phyloP scores from a whole-genome alignment of 495 filamentous ascomycete species.

The Mycothermus thermophilus region DNA sequence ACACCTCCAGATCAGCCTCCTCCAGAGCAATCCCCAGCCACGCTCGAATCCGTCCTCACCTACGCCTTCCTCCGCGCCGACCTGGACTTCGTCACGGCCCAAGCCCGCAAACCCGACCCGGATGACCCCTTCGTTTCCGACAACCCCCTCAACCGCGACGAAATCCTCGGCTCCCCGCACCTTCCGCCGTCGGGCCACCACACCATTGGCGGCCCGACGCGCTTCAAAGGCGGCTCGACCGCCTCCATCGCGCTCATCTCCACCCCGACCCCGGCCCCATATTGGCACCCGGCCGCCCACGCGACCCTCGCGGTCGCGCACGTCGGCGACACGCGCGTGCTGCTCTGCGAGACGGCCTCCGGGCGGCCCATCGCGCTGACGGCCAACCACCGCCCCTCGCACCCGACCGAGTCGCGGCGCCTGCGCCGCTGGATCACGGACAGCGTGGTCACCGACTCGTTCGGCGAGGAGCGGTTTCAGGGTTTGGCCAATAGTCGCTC shows the following conservation, averaged over 20 bases:
- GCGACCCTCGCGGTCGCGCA: slow-evolving; percentile 78
- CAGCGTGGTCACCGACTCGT: slow-evolving; percentile 85
- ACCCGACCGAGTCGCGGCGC: slow-evolving; percentile 65
- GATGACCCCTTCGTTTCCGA: slow-evolving; percentile 54
- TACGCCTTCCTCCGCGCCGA: slow-evolving; percentile 90
- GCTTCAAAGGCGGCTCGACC: slow-evolving; percentile 86
- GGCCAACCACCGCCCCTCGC: slow-evolving; percentile 78
- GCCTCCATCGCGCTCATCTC: slow-evolving; percentile 80
- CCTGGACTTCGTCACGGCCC: slow-evolving; percentile 79
- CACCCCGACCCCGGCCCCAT: slow-evolving; percentile 78
- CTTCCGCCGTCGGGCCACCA: slow-evolving; percentile 37
- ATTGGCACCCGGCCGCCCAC: slow-evolving; percentile 81
- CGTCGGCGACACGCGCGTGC: slow-evolving; percentile 81
- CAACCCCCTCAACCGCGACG: slow-evolving; percentile 62
- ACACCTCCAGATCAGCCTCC: slow-evolving; percentile 10
- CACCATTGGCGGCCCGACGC: slow-evolving; percentile 51
- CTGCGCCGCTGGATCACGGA: slow-evolving; percentile 58
- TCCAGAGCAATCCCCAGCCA: slow-evolving; percentile 18
- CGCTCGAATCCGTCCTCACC: slow-evolving; percentile 53
- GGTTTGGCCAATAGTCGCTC: slow-evolving; percentile 87
- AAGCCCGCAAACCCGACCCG: slow-evolving; percentile 59
- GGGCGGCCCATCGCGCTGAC: slow-evolving; percentile 71
- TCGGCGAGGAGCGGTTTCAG: slow-evolving; percentile 90
- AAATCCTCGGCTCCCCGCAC: slow-evolving; percentile 56
- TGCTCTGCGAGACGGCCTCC: slow-evolving; percentile 69